Percentiles rank a stretch among this genome's conserved stretches.
These are phyloP conservation scores for Vicia faba DNA, from an alignment of 306 rosid genomes.

Conservation along the genomic window DNA sequence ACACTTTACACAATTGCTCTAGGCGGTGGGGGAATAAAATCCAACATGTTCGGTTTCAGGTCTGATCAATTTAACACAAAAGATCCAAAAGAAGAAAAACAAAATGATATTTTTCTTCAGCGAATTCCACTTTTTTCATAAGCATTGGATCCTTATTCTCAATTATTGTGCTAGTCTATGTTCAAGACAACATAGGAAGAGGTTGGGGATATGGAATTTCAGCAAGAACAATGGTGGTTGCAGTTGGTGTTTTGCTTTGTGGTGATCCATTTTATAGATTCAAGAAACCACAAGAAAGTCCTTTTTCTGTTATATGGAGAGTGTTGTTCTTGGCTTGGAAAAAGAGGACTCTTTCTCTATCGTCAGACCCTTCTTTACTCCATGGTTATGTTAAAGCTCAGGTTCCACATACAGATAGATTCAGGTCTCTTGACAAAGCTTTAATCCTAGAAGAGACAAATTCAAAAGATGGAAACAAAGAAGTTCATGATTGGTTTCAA, in stretches of 20 bases:
- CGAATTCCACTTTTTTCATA: slow-evolving; percentile 78
- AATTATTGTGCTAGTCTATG: slow-evolving; percentile 73
- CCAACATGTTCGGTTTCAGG: slow-evolving; percentile 88
- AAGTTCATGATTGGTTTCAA: slow-evolving; percentile 68
- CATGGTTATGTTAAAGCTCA: slow-evolving; percentile 64
- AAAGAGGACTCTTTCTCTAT: slow-evolving; percentile 54
- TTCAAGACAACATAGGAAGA: slow-evolving; percentile 86
- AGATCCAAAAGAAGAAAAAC: slow-evolving; percentile 80
- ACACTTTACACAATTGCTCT: slow-evolving; percentile 75
- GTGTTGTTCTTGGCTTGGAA: slow-evolving; percentile 84
- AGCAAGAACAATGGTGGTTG: slow-evolving; percentile 70
- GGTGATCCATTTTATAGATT: slow-evolving; percentile 72
- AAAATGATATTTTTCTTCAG: slow-evolving; percentile 94
- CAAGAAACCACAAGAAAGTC: slow-evolving; percentile 83
- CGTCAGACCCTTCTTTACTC: slow-evolving; percentile 65
- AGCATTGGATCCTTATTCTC: slow-evolving; percentile 84
- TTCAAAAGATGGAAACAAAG: slow-evolving; percentile 45
- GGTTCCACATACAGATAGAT: slow-evolving; percentile 60
- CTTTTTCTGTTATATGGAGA: slow-evolving; percentile 79
- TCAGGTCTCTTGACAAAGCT: slow-evolving; percentile 88
- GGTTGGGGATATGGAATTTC: slow-evolving; percentile 90
- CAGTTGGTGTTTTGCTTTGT: slow-evolving; percentile 52
- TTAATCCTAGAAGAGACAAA: slow-evolving; percentile 64
- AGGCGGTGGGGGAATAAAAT: slow-evolving; percentile 93
- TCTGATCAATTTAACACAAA: slow-evolving; percentile 67